These are phyloP conservation scores for Diaporthe capsici DNA, from an alignment of 2,329 filamentous ascomycete species.

Conservation along the genomic window DNA sequence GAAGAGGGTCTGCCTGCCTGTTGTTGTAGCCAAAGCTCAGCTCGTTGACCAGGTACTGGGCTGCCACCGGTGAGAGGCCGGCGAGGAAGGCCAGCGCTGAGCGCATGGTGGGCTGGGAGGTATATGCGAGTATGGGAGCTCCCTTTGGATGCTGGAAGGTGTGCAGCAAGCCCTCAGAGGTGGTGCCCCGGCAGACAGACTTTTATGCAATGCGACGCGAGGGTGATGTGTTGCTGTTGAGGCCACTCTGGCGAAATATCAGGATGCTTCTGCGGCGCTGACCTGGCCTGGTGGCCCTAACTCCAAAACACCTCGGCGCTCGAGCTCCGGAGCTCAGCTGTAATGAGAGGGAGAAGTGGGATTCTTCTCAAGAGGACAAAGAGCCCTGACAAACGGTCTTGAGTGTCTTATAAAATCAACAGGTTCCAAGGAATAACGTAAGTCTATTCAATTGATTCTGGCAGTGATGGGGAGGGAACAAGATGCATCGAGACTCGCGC, in stretches of 20 bases:
- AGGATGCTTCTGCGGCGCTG: constrained; percentile 34
- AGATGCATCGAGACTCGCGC: constrained; percentile 14
- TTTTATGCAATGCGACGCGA: constrained; percentile 21
- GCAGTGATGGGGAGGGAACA: neutral
- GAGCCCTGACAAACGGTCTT: neutral
- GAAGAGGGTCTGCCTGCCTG: constrained; percentile 59
- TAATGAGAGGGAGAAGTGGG: constrained; percentile 22
- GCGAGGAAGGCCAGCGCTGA: constrained; percentile 55
- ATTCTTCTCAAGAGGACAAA: neutral
- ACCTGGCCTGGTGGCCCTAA: constrained; percentile 33
- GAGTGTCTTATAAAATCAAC: neutral
- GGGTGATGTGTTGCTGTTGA: constrained; percentile 32
- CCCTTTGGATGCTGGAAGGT: constrained; percentile 27
- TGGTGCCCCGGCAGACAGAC: constrained; percentile 19
- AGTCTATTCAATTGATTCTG: neutral
- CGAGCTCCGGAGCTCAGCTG: constrained; percentile 37
- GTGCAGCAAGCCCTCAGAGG: constrained; percentile 9
- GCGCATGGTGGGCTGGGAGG: constrained; percentile 58
- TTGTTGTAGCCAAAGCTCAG: constrained; percentile 83
- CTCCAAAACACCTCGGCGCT: constrained; percentile 38
- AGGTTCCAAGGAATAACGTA: neutral
- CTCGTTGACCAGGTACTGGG: constrained; percentile 78
- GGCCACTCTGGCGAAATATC: constrained; percentile 43
- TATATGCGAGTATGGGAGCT: constrained; percentile 28
- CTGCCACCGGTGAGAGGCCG: constrained; percentile 65